Percentiles rank a stretch among this genome's conserved stretches.
phyloP scores from a whole-genome alignment of 2,329 filamentous ascomycete species.

The Trichoderma atrobrunneum region DNA sequence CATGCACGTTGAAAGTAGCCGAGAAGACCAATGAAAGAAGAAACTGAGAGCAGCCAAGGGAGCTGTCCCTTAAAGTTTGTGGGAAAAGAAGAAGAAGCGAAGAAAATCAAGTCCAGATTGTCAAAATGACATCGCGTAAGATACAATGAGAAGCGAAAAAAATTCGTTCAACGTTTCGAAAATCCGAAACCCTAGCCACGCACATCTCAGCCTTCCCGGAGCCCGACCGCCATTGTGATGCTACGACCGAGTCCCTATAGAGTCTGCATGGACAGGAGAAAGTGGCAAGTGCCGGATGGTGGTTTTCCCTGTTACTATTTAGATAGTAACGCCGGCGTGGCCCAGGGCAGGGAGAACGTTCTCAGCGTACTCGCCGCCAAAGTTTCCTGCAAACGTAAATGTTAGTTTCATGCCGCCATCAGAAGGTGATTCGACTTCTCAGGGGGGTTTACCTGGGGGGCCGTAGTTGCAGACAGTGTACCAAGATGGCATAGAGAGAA shows the following conservation, averaged over 20 bases:
- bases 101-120: conserved; percentile 18
- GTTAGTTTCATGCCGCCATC: background rate
- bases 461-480: conserved; percentile 90
- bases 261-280: conserved; percentile 17
- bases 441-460: conserved; percentile 59
- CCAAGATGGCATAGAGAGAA: conserved; percentile 53
- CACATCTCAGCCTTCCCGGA: conserved; percentile 22
- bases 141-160: conserved; percentile 25
- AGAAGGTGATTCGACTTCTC: background rate
- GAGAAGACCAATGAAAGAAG: conserved; percentile 12
- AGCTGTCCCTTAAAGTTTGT: background rate
- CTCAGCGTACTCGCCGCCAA: conserved; percentile 46
- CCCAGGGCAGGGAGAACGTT: conserved; percentile 48
- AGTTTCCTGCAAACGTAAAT: conserved; percentile 44
- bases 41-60: conserved; percentile 2
- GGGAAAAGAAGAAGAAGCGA: conserved; percentile 7
- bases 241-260: conserved; percentile 12
- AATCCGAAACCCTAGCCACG: conserved; percentile 20
- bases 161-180: conserved; percentile 20
- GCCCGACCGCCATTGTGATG: background rate
- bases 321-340: conserved; percentile 27
- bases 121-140: conserved; percentile 24
- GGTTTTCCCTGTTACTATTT: conserved; percentile 19
- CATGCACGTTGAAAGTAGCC: conserved; percentile 20
- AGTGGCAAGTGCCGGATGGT: conserved; percentile 12